Conservation (phyloP, 805 yeast genomes). For the Metschnikowia borealis region DNA sequence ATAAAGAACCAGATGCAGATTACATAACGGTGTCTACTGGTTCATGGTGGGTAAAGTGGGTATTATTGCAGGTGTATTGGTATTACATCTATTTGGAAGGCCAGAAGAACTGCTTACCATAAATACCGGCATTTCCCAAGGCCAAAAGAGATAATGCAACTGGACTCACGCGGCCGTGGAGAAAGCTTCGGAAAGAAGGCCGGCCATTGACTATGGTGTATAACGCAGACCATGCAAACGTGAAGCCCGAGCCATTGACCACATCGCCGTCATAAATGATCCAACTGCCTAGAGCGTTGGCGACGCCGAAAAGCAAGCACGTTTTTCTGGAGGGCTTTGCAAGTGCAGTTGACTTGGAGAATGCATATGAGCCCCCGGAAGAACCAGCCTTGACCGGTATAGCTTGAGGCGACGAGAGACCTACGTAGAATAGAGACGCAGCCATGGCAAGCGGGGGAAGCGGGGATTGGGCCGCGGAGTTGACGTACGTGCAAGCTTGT, state of each 20-base stretch:
- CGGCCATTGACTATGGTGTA: conserved; percentile 70
- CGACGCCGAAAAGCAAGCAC: conserved; percentile 56
- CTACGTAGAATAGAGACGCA: conserved; percentile 13
- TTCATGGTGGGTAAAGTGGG: neutral
- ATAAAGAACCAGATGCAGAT: no score
- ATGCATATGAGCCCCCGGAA: conserved; percentile 20
- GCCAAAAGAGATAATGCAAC: conserved; percentile 56
- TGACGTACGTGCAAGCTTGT: conserved; percentile 11
- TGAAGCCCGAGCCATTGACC: conserved; percentile 76
- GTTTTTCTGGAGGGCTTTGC: conserved; percentile 35
- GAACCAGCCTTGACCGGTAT: conserved; percentile 14
- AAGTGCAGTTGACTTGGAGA: conserved; percentile 17
- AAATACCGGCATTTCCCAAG: conserved; percentile 55
- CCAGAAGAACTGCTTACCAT: conserved; percentile 69
- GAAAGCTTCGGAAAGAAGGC: conserved; percentile 47
- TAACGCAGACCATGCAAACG: conserved; percentile 74
- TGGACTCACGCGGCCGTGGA: conserved; percentile 61
- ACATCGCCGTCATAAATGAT: conserved; percentile 75
- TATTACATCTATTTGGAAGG: conserved; percentile 13
- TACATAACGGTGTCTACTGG: neutral
- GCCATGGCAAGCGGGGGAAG: conserved; percentile 17
- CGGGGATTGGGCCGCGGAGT: conserved; percentile 16
- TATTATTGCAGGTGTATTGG: neutral
- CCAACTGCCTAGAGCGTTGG: conserved; percentile 64
- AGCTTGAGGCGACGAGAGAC: conserved; percentile 12